Base-by-base conservation (phyloP, 2,329 filamentous ascomycete species). In the Paracorniculantispora psalliotae region DNA sequence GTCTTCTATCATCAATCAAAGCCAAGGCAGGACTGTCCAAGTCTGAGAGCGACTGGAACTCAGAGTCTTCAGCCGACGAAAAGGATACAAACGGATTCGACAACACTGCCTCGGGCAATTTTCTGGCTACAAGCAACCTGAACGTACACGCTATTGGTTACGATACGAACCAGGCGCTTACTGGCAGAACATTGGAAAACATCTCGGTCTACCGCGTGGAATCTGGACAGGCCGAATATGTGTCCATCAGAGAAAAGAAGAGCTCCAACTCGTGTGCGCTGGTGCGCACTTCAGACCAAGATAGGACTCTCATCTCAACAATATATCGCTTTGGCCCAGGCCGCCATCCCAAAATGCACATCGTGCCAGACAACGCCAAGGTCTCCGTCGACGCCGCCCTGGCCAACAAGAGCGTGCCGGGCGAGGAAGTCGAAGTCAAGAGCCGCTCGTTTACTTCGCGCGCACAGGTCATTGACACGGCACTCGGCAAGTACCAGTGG, bases 261-360 rank as follows among this genome's bases (percentile, higher is more conserved):
- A 61, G 10, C 41, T 67, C 65, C 55, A 66, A 67, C 59, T 66
- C 65, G 9, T 65, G 64, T 50, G 64, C 63, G 17, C 62, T 67
- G n/a, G 62, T 65, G 3, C 63, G 61, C 7, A 46, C 44, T 8
- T 53, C 59, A 3, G 60, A 64, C 35, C 46, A 56, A 12, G 37
- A 33, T 25, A 49, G n/a, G 58, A 46, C 28, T 47, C 64, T 66
- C 35, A 64, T 67, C 28, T 61, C 65, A 15, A 67, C 65, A 50
- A 63, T 65, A 51, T 67, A 67, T 52, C 64, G 63, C 52, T 57
- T 59, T 33, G 64, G 65, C 17, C 65, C 64, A 1, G 62, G 62
- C 6, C 50, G 65, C 19, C 57, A 21, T 19, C 64, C 65, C 33
- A 61, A 55, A 43, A 66, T 67, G 57, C 51, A 62, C 23, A 61